phyloP scores from a whole-genome alignment of 805 yeast species.

The Saturnispora diversa region DNA sequence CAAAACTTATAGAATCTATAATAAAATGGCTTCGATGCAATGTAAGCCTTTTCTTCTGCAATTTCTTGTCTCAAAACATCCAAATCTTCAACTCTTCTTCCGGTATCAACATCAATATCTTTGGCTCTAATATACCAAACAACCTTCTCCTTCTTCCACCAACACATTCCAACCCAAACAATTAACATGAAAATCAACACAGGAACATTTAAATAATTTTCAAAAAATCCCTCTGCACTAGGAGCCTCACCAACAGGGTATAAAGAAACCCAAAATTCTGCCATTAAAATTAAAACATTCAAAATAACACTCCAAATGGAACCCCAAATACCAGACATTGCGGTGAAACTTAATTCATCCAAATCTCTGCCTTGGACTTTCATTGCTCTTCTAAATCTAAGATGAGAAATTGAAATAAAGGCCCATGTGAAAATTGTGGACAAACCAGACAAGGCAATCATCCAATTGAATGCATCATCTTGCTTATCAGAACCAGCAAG shows the following conservation, averaged over 20 bases:
- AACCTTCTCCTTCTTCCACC: constrained; percentile 38
- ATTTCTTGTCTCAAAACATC: constrained; percentile 50
- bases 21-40: constrained; percentile 39
- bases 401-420: constrained; percentile 58
- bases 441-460: constrained; percentile 68
- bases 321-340: constrained; percentile 64
- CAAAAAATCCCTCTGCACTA: constrained; percentile 53
- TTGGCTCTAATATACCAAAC: constrained; percentile 34
- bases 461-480: constrained; percentile 60
- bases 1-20: constrained; percentile 49
- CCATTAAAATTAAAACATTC: constrained; percentile 53
- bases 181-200: constrained; percentile 45
- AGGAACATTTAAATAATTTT: constrained; percentile 56
- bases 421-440: constrained; percentile 79
- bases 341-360: constrained; percentile 57
- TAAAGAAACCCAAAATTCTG: constrained; percentile 78
- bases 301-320: constrained; percentile 54
- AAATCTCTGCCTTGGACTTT: constrained; percentile 56
- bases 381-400: constrained; percentile 65
- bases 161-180: constrained; percentile 36
- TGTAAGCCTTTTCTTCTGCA: constrained; percentile 45
- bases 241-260: constrained; percentile 58
- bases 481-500: constrained; percentile 53
- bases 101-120: constrained; percentile 54
- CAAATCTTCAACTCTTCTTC: constrained; percentile 53